phyloP scores from a whole-genome alignment of 495 filamentous ascomycete genomes.

The Tetracladium setigerum region DNA sequence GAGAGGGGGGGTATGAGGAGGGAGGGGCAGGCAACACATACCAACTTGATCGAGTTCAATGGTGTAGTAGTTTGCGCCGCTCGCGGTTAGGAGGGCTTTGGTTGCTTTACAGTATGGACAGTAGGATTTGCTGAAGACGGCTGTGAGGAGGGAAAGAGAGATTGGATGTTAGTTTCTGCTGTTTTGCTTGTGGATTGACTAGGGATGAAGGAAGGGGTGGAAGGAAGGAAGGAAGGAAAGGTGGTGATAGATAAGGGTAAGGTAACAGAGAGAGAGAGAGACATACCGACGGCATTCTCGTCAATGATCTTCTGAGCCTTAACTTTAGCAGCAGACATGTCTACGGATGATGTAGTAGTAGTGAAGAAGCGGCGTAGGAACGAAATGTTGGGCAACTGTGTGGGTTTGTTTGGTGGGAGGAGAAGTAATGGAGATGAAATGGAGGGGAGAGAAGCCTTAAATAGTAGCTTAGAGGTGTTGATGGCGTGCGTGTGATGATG shows the following conservation, averaged over 20 bases:
- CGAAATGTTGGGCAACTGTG: conserved; percentile 52
- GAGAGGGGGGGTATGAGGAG: background rate
- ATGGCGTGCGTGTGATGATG: no score
- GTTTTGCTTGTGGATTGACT: background rate
- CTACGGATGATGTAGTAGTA: conserved; percentile 38
- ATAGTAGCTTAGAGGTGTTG: no score
- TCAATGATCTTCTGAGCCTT: conserved; percentile 85
- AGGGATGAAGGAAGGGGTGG: background rate
- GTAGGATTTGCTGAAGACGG: conserved; percentile 93
- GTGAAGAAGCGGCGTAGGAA: conserved; percentile 74
- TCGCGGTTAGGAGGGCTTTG: conserved; percentile 61
- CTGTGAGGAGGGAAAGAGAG: conserved; percentile 28
- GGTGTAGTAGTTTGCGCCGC: conserved; percentile 63
- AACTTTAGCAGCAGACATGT: conserved; percentile 77
- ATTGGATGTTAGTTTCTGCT: no score
- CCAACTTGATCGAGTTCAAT: conserved; percentile 82
- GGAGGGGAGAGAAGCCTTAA: background rate
- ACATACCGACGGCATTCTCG: conserved; percentile 82
- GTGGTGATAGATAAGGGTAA: background rate
- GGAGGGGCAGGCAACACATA: conserved; percentile 32
- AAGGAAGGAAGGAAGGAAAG: no score
- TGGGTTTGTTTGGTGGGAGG: background rate
- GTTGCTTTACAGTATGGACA: conserved; percentile 89
- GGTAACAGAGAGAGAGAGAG: background rate
- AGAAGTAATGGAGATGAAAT: background rate